A percentile compares a stretch with the other conserved stretches of the same genome.
phyloP scores from a whole-genome alignment of 2,329 filamentous ascomycete species.

The Venturia asperata region DNA sequence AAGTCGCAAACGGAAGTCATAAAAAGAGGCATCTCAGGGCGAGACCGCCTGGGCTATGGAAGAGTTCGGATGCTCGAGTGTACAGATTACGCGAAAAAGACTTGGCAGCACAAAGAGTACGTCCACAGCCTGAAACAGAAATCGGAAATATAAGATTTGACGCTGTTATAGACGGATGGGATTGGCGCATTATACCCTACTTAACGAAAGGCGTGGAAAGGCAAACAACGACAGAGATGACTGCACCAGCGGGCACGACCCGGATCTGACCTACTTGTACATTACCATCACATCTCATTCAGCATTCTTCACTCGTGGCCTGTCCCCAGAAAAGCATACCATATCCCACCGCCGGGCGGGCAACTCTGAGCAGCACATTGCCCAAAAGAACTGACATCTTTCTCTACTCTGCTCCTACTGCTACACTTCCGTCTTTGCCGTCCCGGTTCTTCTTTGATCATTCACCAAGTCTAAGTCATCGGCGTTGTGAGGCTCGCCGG shows the following conservation, averaged over 20 bases:
- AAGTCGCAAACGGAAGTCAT: constrained; percentile 53
- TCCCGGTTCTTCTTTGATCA: neutral
- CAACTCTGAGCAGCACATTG: neutral
- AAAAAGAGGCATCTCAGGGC: constrained; percentile 43
- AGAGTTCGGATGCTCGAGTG: neutral
- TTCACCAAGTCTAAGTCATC: neutral
- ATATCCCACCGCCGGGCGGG: neutral
- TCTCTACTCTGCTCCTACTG: neutral
- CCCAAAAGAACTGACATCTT: neutral
- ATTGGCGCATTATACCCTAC: neutral
- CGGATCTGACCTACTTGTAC: neutral
- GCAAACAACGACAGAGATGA: neutral
- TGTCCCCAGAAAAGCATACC: neutral
- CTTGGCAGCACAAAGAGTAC: too few species aligned
- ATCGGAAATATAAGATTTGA: constrained; percentile 40
- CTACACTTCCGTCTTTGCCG: neutral
- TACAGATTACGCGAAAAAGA: too few species aligned
- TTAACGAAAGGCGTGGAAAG: neutral
- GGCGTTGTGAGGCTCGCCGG: too few species aligned
- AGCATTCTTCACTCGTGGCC: neutral
- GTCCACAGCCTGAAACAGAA: constrained; percentile 58
- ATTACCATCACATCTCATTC: neutral
- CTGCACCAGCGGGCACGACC: neutral
- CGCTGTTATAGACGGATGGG: neutral
- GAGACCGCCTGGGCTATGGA: constrained; percentile 12